Evolutionary conservation across 768 basidiomycete genomes (phyloP).

Genomic region (Lyophyllum shimeji): DNA sequence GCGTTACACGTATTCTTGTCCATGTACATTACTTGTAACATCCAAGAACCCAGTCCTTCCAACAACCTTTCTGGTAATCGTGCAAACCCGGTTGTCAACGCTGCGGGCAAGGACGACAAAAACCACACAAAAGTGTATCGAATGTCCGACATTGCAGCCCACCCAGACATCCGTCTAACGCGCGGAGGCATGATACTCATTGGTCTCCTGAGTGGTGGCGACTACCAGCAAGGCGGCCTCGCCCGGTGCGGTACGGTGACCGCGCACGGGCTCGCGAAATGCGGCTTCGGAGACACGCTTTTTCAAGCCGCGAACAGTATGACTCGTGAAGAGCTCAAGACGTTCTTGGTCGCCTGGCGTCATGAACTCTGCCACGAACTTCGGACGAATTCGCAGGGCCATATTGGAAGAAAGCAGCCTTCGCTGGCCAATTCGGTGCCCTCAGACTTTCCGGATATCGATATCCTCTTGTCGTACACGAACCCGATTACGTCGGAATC

Average conservation of each 20-base stretch:
- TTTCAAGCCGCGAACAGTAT: slow-evolving; percentile 56
- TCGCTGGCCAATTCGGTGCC: slow-evolving; percentile 65
- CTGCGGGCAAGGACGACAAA: slow-evolving; percentile 71
- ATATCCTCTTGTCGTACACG: slow-evolving; percentile 76
- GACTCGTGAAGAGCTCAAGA: slow-evolving; percentile 40
- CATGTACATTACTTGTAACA: not conserved
- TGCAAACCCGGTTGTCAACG: slow-evolving; percentile 59
- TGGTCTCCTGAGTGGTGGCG: slow-evolving; percentile 85
- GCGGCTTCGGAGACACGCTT: slow-evolving; percentile 76
- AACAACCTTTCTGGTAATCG: slow-evolving; percentile 73
- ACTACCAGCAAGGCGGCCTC: slow-evolving; percentile 78
- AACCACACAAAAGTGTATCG: slow-evolving; percentile 58
- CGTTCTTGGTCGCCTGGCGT: slow-evolving; percentile 66
- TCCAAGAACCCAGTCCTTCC: slow-evolving; percentile 52
- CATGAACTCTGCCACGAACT: slow-evolving; percentile 61
- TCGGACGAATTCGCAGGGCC: slow-evolving; percentile 62
- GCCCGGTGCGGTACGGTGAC: slow-evolving; percentile 67
- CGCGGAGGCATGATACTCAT: slow-evolving; percentile 82
- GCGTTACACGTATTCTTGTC: slow-evolving; percentile 21
- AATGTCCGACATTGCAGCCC: slow-evolving; percentile 35
- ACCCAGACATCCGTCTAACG: slow-evolving; percentile 45
- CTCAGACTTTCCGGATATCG: slow-evolving; percentile 67
- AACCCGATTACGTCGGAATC: slow-evolving; percentile 75
- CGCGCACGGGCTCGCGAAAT: slow-evolving; percentile 76
- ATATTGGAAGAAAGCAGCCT: slow-evolving; percentile 62